Base-by-base conservation (phyloP, 176 grass and related monocot genomes). In the Tillandsia leiboldiana region DNA sequence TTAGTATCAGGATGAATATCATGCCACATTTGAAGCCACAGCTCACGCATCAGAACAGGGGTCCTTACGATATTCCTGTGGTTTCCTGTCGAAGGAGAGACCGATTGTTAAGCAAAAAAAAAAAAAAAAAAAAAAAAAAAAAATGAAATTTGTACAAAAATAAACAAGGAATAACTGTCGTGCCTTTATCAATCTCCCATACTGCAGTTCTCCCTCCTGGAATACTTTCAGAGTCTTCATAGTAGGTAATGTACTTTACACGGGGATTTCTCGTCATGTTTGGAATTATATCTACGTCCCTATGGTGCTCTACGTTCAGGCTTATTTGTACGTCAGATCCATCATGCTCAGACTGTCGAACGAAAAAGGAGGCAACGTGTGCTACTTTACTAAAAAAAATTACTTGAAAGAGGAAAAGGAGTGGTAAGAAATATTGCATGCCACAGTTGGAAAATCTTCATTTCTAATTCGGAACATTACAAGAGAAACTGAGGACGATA, bases 21-120 rank as follows among this genome's bases (percentile, higher is more conserved):
- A 80, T 97, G 89, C 93, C 93, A 97, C 89, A 97, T 92, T 81
- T 97, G 83, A 79, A 97, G 93, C 93, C 93, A 97, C 57, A 97
- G 66, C 56, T 97, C 93, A 33, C 93, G 89, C 93, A 97, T 97
- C 63, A 92, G 68, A 56, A 97, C 89, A 47, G 83, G 81, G 56
- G 47, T 81, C 79, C 93, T 84, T 65, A 97, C 93, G 69, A 97
- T 92, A 80, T 97, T 97, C 71, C 93, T 85, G 78, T 97, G 89
- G 57, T 83, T 78, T 81, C 79, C 93, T 97, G 71, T 28, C 81
- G 17, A 84, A 77, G 17, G 56, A 61, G 33, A 61, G 33, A 61
- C 18, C 18, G 56, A 2, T 5, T 11, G 59, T 58, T 59, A 11
- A 59, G 70, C 26, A 20, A 9, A 48, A 17, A 71, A 20, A 10